Base-by-base conservation (phyloP, 2,329 filamentous ascomycete genomes). In the Stylonectria norvegica region DNA sequence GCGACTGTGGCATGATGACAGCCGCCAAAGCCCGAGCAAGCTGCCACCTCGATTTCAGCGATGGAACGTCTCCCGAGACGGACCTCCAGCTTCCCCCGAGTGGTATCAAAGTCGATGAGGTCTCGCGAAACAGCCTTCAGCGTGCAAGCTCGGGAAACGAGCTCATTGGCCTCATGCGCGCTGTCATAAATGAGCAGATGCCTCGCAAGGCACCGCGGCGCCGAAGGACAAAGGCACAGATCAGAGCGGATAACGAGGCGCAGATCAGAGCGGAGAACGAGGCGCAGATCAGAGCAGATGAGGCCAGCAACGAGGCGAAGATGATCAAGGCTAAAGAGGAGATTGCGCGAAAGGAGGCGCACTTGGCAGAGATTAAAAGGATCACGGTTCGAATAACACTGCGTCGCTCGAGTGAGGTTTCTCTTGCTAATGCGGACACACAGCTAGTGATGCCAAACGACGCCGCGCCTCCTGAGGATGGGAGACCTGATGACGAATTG, bases 31-130 rank as follows among this genome's bases (percentile, higher is more conserved):
- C 45, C 18, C 44, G 45, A 30, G 43, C 40, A 23, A 44, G 31
- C 34, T 40, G 52, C 20, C 31, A 23, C 1, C 25, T 56, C 5
- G 41, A 33, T 22, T 47, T 59, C 33, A 55, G 43, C 16, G 49
- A 58, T 28, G 56, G 49, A 12, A 43, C 5, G n/a, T 29, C 40
- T 14, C 44, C 43, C 10, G 20, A 38, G 16, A 50, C 40, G 1
- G 11, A 33, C 5, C 3, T 57, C 3, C 38, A 39, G 4, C 38
- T 52, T 2, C 44, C 48, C 1, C 45, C 44, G 2, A 18, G 27
- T 4, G 34, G 31, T 7, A 27, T 55, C 5, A 9, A 30, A 4
- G 15, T 57, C 17, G 36, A 36, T 19, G 17, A 36, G 2, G 31
- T 45, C 10, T 41, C 33, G 5, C 25, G 23, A n/a, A 10, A 36